phyloP scores from a whole-genome alignment of 352 stramenopile genomes.

The Phytophthora megakarya region DNA sequence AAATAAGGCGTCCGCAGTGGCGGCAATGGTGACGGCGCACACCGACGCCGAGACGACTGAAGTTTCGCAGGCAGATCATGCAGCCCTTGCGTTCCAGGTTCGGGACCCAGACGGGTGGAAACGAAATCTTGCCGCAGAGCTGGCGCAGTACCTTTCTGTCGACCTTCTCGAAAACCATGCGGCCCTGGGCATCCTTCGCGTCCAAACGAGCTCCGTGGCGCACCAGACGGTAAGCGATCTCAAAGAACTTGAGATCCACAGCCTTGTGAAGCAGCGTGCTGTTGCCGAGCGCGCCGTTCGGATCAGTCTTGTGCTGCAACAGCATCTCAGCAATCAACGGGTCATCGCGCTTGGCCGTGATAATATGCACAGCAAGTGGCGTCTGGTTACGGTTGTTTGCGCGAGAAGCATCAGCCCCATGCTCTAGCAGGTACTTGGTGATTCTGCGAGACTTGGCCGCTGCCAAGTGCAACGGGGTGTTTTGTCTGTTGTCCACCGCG shows the following conservation, averaged over 20 bases:
- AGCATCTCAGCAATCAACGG: conserved; percentile 82
- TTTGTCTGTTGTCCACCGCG: conserved; percentile 69
- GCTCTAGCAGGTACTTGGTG: conserved; percentile 82
- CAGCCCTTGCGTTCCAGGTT: conserved; percentile 73
- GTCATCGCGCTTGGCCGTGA: conserved; percentile 78
- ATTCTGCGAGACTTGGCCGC: conserved; percentile 82
- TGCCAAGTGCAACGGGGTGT: conserved; percentile 81
- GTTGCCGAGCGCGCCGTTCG: conserved; percentile 67
- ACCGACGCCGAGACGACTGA: conserved; percentile 62
- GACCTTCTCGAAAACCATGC: conserved; percentile 87
- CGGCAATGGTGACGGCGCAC: conserved; percentile 86
- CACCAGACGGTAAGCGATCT: conserved; percentile 81
- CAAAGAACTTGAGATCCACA: conserved; percentile 65
- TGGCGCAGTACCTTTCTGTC: conserved; percentile 75
- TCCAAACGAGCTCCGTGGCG: conserved; percentile 79
- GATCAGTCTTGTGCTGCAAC: conserved; percentile 72
- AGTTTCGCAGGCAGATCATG: conserved; percentile 83
- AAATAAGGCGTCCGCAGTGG: conserved; percentile 83
- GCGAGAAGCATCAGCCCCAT: conserved; percentile 60
- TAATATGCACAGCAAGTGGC: conserved; percentile 73
- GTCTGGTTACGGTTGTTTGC: conserved; percentile 80
- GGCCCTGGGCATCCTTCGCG: conserved; percentile 70
- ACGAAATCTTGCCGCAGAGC: conserved; percentile 77
- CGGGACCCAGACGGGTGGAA: conserved; percentile 81
- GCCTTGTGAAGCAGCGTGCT: conserved; percentile 79